These are phyloP conservation scores for Vanderwaltozyma tropicalis DNA, from an alignment of 805 yeast species.

Conservation along the genomic window DNA sequence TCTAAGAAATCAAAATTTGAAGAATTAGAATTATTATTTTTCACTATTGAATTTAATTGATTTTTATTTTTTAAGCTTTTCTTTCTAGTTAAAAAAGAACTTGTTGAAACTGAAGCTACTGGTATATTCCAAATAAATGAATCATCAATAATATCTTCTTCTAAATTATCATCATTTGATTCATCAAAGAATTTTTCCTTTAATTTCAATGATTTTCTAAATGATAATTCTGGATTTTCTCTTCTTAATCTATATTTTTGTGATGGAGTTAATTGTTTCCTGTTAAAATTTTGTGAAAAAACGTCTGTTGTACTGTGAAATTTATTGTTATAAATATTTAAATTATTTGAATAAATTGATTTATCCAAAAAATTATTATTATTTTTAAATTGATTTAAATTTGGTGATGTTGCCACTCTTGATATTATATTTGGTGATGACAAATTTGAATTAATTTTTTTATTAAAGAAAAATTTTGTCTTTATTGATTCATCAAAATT, in stretches of 20 bases:
- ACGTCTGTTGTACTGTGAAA: slow-evolving; percentile 11
- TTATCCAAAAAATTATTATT: too few species aligned
- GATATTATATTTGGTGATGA: too few species aligned
- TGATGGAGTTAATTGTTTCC: slow-evolving; percentile 31
- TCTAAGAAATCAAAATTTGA: slow-evolving; percentile 9
- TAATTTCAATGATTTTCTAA: slow-evolving; percentile 26
- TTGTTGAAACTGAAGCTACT: slow-evolving; percentile 28
- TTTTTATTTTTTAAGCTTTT: not conserved
- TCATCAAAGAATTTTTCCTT: slow-evolving; percentile 34
- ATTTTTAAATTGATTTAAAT: too few species aligned
- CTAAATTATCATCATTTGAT: slow-evolving; percentile 10
- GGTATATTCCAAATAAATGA: slow-evolving; percentile 43
- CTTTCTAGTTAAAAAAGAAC: slow-evolving; percentile 11
- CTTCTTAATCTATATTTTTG: slow-evolving; percentile 33
- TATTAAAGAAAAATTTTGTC: too few species aligned
- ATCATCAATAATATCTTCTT: slow-evolving; percentile 28
- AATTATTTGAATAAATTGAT: too few species aligned
- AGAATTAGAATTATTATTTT: not conserved
- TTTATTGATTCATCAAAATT: too few species aligned
- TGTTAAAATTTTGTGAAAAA: not conserved
- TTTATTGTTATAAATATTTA: not conserved
- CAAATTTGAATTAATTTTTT: too few species aligned
- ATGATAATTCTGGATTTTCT: slow-evolving; percentile 28
- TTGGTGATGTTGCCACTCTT: too few species aligned
- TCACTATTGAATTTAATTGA: not conserved